phyloP scores from a whole-genome alignment of 2,329 filamentous ascomycete genomes.

The Neonectria neomacrospora region DNA sequence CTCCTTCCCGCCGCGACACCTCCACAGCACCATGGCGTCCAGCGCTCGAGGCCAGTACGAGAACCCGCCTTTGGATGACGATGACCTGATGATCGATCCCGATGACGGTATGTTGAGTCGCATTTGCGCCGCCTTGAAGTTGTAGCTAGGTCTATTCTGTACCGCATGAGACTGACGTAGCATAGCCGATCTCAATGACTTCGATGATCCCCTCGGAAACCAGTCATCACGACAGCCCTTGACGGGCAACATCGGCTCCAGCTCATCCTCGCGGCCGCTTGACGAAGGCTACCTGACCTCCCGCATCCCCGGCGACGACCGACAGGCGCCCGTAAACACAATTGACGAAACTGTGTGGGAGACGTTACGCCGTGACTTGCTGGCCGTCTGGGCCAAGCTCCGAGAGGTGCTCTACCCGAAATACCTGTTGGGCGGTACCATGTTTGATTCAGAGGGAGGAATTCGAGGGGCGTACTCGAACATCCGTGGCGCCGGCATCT shows the following conservation, averaged over 20 bases:
- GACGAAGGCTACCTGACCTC: conserved; percentile 88
- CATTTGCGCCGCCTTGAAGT: neutral
- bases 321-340: conserved; percentile 87
- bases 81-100: conserved; percentile 82
- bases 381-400: conserved; percentile 98
- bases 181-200: conserved; percentile 86
- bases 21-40: conserved; percentile 57
- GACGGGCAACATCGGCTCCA: conserved; percentile 82
- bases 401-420: conserved; percentile 95
- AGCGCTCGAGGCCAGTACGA: conserved; percentile 67
- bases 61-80: conserved; percentile 70
- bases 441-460: conserved; percentile 66
- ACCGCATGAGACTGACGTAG: conserved; percentile 32
- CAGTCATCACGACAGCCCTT: conserved; percentile 81
- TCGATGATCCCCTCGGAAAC: conserved; percentile 83
- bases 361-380: conserved; percentile 89
- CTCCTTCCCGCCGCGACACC: conserved; percentile 13
- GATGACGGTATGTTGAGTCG: conserved; percentile 71
- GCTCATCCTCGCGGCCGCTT: conserved; percentile 65
- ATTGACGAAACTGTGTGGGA: conserved; percentile 98
- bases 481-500: conserved; percentile 67
- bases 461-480: conserved; percentile 71
- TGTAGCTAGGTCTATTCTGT: neutral
- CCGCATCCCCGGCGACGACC: conserved; percentile 91
- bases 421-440: conserved; percentile 82